Conservation (phyloP, 306 rosid genomes). For the Herpetospermum pedunculosum region DNA sequence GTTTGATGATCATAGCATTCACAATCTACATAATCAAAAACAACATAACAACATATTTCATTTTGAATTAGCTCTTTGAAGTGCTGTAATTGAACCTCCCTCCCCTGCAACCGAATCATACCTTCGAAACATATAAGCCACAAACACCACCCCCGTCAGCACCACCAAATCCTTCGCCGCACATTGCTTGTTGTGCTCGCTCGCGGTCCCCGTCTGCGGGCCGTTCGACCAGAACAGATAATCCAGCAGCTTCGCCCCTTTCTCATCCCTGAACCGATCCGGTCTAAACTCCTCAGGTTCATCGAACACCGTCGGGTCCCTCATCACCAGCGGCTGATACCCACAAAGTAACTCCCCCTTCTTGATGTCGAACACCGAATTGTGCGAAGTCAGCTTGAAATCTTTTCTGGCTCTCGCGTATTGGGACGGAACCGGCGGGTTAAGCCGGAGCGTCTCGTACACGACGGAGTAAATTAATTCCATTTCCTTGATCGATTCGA, state of each 20-base stretch:
- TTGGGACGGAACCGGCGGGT: slow-evolving; percentile 83
- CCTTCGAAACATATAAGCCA: slow-evolving; percentile 54
- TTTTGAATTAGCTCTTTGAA: slow-evolving; percentile 24
- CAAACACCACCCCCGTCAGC: slow-evolving; percentile 40
- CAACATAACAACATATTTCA: too few relatives aligned
- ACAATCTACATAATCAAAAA: too few relatives aligned
- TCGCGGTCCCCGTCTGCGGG: slow-evolving; percentile 56
- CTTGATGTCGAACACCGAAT: slow-evolving; percentile 41
- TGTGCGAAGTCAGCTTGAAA: slow-evolving; percentile 51
- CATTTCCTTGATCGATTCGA: slow-evolving; percentile 52
- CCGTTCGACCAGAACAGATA: slow-evolving; percentile 90
- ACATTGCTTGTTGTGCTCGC: slow-evolving; percentile 60
- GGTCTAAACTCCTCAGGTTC: slow-evolving; percentile 68
- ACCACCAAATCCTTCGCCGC: slow-evolving; percentile 61
- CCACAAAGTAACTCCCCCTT: slow-evolving; percentile 90
- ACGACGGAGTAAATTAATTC: slow-evolving; percentile 56
- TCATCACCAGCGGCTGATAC: slow-evolving; percentile 59
- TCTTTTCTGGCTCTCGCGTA: slow-evolving; percentile 73
- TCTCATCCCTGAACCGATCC: slow-evolving; percentile 51
- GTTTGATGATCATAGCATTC: too few relatives aligned
- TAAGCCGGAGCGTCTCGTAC: slow-evolving; percentile 63
- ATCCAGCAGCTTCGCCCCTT: slow-evolving; percentile 38
- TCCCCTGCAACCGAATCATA: slow-evolving; percentile 58
- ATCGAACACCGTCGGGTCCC: slow-evolving; percentile 41
- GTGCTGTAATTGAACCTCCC: slow-evolving; percentile 42